A percentile compares a stretch with the other conserved stretches of the same genome.
These are phyloP conservation scores for Gamsiella multidivaricata DNA, from an alignment of 192 early-diverging fungal genomes.

Conservation along the genomic window DNA sequence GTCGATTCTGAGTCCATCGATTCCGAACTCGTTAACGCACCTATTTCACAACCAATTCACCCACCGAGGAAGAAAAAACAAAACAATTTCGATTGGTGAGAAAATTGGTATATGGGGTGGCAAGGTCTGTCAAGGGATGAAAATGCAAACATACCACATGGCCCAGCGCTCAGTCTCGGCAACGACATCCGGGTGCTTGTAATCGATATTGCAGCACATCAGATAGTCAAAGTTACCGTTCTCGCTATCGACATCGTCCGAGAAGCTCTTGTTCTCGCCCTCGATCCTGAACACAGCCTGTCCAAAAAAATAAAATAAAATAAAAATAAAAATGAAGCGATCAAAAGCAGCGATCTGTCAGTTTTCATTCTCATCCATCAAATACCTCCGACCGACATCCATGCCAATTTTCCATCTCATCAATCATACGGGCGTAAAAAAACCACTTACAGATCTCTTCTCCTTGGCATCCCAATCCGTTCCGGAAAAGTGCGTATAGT, in stretches of 20 bases:
- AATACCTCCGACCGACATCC: too few relatives aligned
- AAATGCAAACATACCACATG: slow-evolving; percentile 15
- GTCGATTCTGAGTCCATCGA: slow-evolving; percentile 41
- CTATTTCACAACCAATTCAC: too few relatives aligned
- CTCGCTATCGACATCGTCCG: slow-evolving; percentile 59
- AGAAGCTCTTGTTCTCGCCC: slow-evolving; percentile 59
- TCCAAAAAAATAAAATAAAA: background rate
- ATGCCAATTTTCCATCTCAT: too few relatives aligned
- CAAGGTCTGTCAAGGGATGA: too few relatives aligned
- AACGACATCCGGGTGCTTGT: slow-evolving; percentile 36
- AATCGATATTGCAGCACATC: slow-evolving; percentile 58
- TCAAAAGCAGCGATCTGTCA: background rate
- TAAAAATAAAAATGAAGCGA: background rate
- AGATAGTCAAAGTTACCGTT: slow-evolving; percentile 64
- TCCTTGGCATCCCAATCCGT: slow-evolving; percentile 58
- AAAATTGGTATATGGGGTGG: background rate
- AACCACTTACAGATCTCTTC: slow-evolving; percentile 22
- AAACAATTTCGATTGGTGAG: too few relatives aligned
- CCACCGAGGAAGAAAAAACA: background rate
- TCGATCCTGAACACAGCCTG: slow-evolving; percentile 56
- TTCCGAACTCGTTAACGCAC: slow-evolving; percentile 20
- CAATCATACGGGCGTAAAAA: too few relatives aligned
- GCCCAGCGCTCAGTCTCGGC: slow-evolving; percentile 37
- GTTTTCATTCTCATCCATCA: background rate
- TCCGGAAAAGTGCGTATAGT: slow-evolving; percentile 56